Conservation (phyloP, 225 moss, liverwort and hornwort species). For the Antitrichia curtipendula region DNA sequence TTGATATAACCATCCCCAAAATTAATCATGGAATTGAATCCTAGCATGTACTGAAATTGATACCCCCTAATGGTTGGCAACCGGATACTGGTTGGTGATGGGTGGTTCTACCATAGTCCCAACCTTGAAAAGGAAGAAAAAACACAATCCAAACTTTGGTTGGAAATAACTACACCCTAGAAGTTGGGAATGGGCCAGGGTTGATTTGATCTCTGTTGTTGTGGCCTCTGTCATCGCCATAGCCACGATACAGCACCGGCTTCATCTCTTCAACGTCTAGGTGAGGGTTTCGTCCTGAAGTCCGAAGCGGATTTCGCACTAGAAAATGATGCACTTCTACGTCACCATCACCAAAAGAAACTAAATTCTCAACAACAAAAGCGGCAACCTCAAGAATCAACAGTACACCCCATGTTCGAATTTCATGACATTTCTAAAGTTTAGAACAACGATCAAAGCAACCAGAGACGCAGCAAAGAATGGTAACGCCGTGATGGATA, state of each 20-base stretch:
- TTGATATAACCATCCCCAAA: too few species aligned
- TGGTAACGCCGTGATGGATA: background rate
- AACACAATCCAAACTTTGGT: too few species aligned
- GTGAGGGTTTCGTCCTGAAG: background rate
- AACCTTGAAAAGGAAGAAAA: too few species aligned
- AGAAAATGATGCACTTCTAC: background rate
- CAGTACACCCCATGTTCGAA: background rate
- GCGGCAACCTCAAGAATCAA: background rate
- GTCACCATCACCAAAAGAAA: background rate
- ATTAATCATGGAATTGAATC: too few species aligned
- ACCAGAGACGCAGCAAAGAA: too few species aligned
- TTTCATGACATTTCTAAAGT: background rate
- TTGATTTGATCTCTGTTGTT: too few species aligned
- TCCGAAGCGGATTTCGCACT: background rate
- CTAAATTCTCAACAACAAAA: background rate
- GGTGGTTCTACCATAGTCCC: too few species aligned
- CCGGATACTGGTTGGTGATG: too few species aligned
- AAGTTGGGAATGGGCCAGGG: too few species aligned
- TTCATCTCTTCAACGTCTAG: background rate
- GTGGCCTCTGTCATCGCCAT: constrained; percentile 12
- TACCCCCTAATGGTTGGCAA: too few species aligned
- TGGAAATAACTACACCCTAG: too few species aligned
- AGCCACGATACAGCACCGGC: background rate
- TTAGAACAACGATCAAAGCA: background rate
- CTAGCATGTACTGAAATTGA: too few species aligned